These are phyloP conservation scores for Vigna hirtella DNA, from an alignment of 306 rosid species.

Conservation along the genomic window DNA sequence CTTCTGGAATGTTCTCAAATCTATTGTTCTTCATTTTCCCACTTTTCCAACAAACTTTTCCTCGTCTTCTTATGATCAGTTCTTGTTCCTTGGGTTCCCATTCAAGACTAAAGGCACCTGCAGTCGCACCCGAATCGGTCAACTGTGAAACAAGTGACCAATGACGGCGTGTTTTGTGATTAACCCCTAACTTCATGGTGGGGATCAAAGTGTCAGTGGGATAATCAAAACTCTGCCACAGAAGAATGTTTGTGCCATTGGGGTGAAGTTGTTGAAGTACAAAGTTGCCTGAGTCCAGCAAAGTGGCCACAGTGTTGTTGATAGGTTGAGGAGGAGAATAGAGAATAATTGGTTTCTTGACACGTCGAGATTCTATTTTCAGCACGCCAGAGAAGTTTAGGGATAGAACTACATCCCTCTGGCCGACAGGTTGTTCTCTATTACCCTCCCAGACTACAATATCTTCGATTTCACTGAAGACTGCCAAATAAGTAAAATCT, in stretches of 20 bases:
- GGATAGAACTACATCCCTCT: neutral
- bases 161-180: neutral
- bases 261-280: conserved; percentile 17
- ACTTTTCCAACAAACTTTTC: conserved; percentile 10
- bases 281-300: conserved; percentile 43
- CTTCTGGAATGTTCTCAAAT: neutral
- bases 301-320: conserved; percentile 22
- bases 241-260: no score
- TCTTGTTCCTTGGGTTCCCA: conserved; percentile 21
- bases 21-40: neutral
- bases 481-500: neutral
- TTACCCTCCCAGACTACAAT: neutral
- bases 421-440: neutral
- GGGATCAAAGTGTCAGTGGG: neutral
- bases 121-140: accelerated
- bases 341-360: neutral
- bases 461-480: accelerated
- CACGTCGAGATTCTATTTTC: conserved; percentile 15
- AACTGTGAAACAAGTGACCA: conserved; percentile 2
- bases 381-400: conserved; percentile 31
- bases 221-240: conserved; percentile 29
- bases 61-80: neutral
- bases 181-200: conserved; percentile 42
- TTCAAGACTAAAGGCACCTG: conserved; percentile 35
- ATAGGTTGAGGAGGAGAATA: conserved; percentile 18